Evolutionary conservation across 163 green algal species (phyloP), one percentile per base, ranked within the genome.

Genomic region (Volvox carteri): DNA sequence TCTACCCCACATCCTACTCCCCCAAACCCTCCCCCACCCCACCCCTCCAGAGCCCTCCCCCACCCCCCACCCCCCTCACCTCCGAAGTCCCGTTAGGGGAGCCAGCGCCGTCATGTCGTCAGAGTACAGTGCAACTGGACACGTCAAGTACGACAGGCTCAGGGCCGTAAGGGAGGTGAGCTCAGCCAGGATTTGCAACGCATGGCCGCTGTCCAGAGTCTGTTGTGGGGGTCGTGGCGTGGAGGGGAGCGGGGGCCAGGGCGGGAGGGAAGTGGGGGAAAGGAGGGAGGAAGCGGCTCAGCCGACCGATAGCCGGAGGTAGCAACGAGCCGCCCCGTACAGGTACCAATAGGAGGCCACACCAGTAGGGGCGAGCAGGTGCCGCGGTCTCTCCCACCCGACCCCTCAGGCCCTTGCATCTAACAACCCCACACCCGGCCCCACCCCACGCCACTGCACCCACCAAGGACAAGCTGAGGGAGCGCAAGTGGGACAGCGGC

Each of bases 51-150:
- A n/a, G n/a, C n/a, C n/a, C n/a, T n/a, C n/a, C n/a, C n/a, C n/a
- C n/a, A n/a, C n/a, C n/a, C n/a, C 41, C 21, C 6, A 30, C 72
- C 62, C 9, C 37, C 16, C 56, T 4, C 65, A 87, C 81, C 81
- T 87, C 23, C 65, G 6, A 21, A 87, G 81, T 23, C 48, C 35
- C 0, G 21, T 56, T 12, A 87, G 81, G 0, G 81, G 81, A 23
- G 81, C 81, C 62, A 87, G 65, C 48, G 79, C 35, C 33, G 46
- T 87, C 46, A 79, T 79, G 81, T 87, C 81, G 30, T 50, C 28
- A 11, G n/a, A 12, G 39, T 56, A 8, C 81, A 87, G 81, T 46
- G 46, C 81, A 62, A 87, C 65, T 0, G 81, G 65, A 44, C 65
- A 87, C 0, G 81, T 87, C 30, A 33, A 33, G 81, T 73, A 87